A percentile compares a stretch with the other conserved stretches of the same genome.
phyloP scores from a whole-genome alignment of 768 basidiomycete genomes.

The Mycena latifolia region DNA sequence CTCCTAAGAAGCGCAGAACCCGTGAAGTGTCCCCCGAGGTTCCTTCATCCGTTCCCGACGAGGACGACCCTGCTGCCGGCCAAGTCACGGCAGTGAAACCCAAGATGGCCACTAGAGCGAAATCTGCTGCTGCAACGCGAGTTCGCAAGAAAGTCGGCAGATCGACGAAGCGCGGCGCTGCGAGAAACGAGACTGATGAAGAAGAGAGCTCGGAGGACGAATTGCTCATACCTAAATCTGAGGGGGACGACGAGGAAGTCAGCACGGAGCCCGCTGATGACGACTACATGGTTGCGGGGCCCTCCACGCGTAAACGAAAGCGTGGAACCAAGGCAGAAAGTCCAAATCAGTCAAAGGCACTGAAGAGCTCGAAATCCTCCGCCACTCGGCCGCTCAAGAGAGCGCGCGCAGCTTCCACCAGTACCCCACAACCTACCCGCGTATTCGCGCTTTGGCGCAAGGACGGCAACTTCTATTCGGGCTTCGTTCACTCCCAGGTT shows the following conservation, averaged over 20 bases:
- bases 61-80: constrained; percentile 51
- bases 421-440: constrained; percentile 55
- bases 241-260: constrained; percentile 53
- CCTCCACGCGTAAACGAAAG: constrained; percentile 60
- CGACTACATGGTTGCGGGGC: constrained; percentile 45
- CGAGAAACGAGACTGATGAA: constrained; percentile 1
- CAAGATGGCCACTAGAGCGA: constrained; percentile 18
- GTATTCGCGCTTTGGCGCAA: constrained; percentile 80
- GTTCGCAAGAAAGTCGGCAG: constrained; percentile 20
- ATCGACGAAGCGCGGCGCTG: constrained; percentile 7
- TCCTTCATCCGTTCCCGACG: constrained; percentile 72
- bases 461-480: constrained; percentile 73
- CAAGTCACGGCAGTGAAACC: constrained; percentile 22
- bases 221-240: constrained; percentile 18
- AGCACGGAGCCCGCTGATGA: constrained; percentile 58
- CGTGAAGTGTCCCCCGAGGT: constrained; percentile 44
- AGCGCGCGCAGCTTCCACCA: constrained; percentile 49
- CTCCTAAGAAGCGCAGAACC: constrained; percentile 40
- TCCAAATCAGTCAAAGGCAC: constrained; percentile 33
- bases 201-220: constrained; percentile 46
- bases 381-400: constrained; percentile 51
- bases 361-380: constrained; percentile 38
- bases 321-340: constrained; percentile 41
- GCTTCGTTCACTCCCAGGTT: constrained; percentile 58
- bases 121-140: constrained; percentile 9